Base-by-base conservation (phyloP, 2,329 filamentous ascomycete species). In the Aspergillus fischeri region DNA sequence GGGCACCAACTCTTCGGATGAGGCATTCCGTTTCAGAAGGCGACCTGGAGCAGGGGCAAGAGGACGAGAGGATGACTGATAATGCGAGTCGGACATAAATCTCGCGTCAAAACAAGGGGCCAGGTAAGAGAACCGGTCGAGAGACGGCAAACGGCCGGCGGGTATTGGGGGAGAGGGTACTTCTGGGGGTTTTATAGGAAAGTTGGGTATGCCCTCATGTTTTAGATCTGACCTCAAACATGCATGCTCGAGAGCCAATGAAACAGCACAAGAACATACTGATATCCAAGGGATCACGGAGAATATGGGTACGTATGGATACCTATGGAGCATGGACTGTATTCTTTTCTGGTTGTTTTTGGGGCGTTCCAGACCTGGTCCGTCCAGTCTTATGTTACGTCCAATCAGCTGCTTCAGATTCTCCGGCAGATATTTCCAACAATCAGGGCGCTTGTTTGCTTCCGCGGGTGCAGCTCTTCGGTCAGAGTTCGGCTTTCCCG, bases 61-160 rank as follows among this genome's bases (percentile, higher is more conserved):
- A 11, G 58, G 55, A 49, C 63, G 63, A 17, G 57, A 53, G 44
- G 60, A 53, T 4, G 57, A 49, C 54, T 58, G 55, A 8, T 21
- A 20, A 20, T 24, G 42, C n/a, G 60, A 53, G 45, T 64, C 56
- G 51, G 63, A 64, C 63, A 65, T 65, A 41, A 45, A 45, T 44
- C 20, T 17, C 32, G 32, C 14, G 32, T 17, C 7, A 45, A 20
- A 24, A 4, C 8, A 24, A 45, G 21, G 17, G 11, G n/a, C n/a
- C 20, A 24, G 42, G 32, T 14, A 35, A 14, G n/a, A 45, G 42
- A 45, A 10, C 42, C 42, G 10, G 42, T 24, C 41, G 20, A 10
- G 41, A n/a, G 17, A 24, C 6, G 41, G n/a, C n/a, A 24, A 20
- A 45, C 8, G 20, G 42, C 8, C 10, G 8, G 42, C 4, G 24